Conservation (phyloP, 2,329 filamentous ascomycete genomes). For the Teratosphaeria epicoccoides region DNA sequence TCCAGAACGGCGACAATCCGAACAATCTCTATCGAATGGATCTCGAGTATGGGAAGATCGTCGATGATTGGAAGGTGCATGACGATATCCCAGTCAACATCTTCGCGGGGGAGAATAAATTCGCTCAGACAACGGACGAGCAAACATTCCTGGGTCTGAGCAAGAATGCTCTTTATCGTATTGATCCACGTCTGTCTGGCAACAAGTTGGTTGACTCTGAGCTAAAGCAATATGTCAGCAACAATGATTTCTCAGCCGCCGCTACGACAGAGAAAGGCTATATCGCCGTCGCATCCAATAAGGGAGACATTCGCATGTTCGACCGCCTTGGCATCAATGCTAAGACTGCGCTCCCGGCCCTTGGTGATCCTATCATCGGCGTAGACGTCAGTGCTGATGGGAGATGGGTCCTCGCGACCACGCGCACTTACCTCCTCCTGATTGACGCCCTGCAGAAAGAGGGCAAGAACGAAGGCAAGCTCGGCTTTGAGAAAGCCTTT, state of each 20-base stretch:
- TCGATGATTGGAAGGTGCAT: slow-evolving; percentile 97
- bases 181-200: slow-evolving; percentile 82
- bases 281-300: slow-evolving; percentile 92
- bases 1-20: slow-evolving; percentile 72
- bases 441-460: slow-evolving; percentile 84
- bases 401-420: slow-evolving; percentile 89
- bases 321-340: slow-evolving; percentile 93
- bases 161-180: slow-evolving; percentile 80
- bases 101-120: slow-evolving; percentile 94
- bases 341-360: slow-evolving; percentile 90
- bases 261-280: slow-evolving; percentile 95
- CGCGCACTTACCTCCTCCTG: slow-evolving; percentile 84
- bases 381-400: slow-evolving; percentile 93
- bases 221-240: slow-evolving; percentile 90
- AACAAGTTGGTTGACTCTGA: slow-evolving; percentile 88
- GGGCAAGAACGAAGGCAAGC: slow-evolving; percentile 92
- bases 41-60: slow-evolving; percentile 91
- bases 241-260: slow-evolving; percentile 92
- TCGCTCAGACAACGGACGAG: slow-evolving; percentile 89
- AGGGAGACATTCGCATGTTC: slow-evolving; percentile 93
- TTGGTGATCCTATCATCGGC: slow-evolving; percentile 89
- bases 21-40: slow-evolving; percentile 96
- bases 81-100: slow-evolving; percentile 88
- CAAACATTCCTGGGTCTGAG: slow-evolving; percentile 93
- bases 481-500: slow-evolving; percentile 94